Conservation (phyloP, 2,329 filamentous ascomycete genomes). For the Madurella fahalii region DNA sequence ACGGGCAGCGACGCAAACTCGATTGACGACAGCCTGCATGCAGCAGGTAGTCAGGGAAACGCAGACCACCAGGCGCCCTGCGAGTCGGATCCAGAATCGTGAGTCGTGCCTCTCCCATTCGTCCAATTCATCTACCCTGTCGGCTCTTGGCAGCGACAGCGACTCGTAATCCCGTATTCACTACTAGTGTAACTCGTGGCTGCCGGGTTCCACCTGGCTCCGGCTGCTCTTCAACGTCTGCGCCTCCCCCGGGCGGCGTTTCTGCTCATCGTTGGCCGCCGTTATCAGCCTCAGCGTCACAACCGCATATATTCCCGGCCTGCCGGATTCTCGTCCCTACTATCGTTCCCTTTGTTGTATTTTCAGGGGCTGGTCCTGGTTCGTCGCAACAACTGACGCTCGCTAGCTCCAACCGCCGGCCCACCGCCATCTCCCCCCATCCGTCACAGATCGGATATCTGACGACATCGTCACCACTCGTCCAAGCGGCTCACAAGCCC, state of each 20-base stretch:
- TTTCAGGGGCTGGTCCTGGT: conserved; percentile 3
- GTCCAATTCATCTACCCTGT: conserved; percentile 15
- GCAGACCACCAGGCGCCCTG: conserved; percentile 23
- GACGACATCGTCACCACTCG: conserved; percentile 64
- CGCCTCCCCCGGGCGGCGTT: conserved; percentile 22
- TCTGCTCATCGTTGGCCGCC: conserved; percentile 19
- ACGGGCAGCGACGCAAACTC: conserved; percentile 33
- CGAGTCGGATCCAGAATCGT: conserved; percentile 47
- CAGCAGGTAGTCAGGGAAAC: not conserved
- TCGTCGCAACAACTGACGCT: conserved; percentile 13
- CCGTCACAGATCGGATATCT: conserved; percentile 65
- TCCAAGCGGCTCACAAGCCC: conserved; percentile 53
- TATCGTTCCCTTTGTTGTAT: conserved; percentile 14
- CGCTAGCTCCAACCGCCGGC: conserved; percentile 30
- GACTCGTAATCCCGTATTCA: conserved; percentile 6
- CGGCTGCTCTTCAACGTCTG: conserved; percentile 7
- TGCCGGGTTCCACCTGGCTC: not conserved
- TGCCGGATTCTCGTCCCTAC: conserved; percentile 5
- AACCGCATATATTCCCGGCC: not conserved
- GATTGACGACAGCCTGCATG: conserved; percentile 6
- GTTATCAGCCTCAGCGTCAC: conserved; percentile 16
- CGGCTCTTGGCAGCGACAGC: conserved; percentile 12
- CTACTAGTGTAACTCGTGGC: not conserved
- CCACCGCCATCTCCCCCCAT: conserved; percentile 52
- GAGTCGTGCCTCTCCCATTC: conserved; percentile 31